Evolutionary conservation across 176 grass and related monocot species (phyloP).

Genomic region (Carex parvula): DNA sequence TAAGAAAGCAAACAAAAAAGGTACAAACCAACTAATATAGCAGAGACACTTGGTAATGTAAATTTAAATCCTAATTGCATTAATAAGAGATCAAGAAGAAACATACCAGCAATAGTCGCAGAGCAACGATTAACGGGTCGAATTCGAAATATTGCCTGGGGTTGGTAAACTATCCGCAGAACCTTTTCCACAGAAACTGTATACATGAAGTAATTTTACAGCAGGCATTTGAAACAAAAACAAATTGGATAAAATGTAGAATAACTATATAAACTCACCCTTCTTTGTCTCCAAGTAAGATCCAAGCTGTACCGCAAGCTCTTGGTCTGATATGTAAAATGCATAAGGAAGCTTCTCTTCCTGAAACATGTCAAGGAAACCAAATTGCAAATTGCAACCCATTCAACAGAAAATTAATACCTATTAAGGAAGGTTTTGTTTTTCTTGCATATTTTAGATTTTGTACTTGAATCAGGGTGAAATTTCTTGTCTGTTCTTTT

Average conservation of each 20-base stretch:
- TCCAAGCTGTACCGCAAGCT: conserved; percentile 62
- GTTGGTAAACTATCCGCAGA: conserved; percentile 73
- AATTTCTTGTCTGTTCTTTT: neutral
- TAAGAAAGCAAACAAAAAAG: neutral
- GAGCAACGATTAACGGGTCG: conserved; percentile 81
- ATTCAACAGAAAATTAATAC: neutral
- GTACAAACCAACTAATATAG: neutral
- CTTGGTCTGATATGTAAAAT: conserved; percentile 90
- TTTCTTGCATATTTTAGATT: neutral
- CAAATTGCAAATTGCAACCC: neutral
- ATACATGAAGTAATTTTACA: neutral
- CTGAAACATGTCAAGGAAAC: conserved; percentile 24
- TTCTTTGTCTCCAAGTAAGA: conserved; percentile 76
- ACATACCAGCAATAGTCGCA: conserved; percentile 75
- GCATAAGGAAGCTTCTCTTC: conserved; percentile 83
- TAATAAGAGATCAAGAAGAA: neutral
- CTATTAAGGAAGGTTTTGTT: neutral
- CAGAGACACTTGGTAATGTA: neutral
- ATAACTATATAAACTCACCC: conserved; percentile 32
- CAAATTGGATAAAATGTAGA: neutral
- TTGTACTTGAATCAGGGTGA: neutral
- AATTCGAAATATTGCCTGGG: conserved; percentile 90
- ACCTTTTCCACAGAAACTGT: conserved; percentile 85
- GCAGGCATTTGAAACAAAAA: neutral
- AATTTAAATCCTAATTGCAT: conserved; percentile 10